A percentile compares a stretch with the other conserved stretches of the same genome.
Evolutionary conservation across 139 green algal species (phyloP).

Genomic region (Chlorella ohadii): DNA sequence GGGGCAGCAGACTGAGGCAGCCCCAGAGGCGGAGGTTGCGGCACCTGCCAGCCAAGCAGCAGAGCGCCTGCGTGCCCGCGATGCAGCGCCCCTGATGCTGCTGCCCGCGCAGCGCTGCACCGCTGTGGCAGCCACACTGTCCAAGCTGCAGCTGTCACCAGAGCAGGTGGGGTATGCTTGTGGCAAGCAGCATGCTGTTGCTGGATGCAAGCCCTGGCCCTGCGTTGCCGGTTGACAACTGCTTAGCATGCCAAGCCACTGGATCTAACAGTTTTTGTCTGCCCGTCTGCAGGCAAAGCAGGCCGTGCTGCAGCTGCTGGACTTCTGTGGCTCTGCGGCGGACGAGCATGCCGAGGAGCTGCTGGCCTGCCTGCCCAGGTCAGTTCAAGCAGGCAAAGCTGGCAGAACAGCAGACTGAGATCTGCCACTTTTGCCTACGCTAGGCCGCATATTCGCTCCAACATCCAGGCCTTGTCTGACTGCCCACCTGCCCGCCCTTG

Average conservation of each 20-base stretch:
- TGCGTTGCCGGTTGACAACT: no score
- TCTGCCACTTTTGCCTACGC: no score
- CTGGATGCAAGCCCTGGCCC: background rate
- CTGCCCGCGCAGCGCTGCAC: constrained; percentile 44
- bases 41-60: background rate
- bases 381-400: no score
- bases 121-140: constrained; percentile 51
- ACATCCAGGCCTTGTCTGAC: no score
- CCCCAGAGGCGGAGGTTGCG: no score
- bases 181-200: no score
- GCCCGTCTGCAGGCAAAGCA: background rate
- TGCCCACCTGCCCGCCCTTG: no score
- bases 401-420: no score
- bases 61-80: background rate
- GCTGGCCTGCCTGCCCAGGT: constrained; percentile 17
- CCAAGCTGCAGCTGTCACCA: constrained; percentile 46
- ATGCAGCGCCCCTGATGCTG: constrained; percentile 17
- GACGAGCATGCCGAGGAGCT: background rate
- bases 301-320: constrained; percentile 8
- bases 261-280: no score
- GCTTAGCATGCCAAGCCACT: no score
- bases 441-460: no score
- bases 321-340: background rate
- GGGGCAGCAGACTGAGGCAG: no score
- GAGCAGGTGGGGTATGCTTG: constrained; percentile 14